These are phyloP conservation scores for Candida sithepensis DNA, from an alignment of 805 yeast species.

Conservation along the genomic window DNA sequence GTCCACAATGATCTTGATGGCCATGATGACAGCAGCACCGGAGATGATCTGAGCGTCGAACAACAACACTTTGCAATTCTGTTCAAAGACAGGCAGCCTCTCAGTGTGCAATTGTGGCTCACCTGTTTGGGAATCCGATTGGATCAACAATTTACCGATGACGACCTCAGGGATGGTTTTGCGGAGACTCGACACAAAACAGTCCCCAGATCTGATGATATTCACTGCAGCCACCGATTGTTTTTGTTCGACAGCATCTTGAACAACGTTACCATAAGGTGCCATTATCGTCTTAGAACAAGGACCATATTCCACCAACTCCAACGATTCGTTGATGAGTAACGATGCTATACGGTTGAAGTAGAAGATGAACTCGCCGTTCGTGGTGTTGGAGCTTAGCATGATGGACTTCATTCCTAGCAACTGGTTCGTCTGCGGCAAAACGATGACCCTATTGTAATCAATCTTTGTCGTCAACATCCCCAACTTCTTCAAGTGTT, in stretches of 20 bases:
- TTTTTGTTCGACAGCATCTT: constrained; percentile 30
- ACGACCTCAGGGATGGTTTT: constrained; percentile 73
- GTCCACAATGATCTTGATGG: constrained; percentile 80
- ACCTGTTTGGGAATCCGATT: constrained; percentile 84
- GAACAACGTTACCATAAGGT: constrained; percentile 33
- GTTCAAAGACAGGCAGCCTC: constrained; percentile 49
- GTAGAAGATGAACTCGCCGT: constrained; percentile 81
- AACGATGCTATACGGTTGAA: constrained; percentile 79
- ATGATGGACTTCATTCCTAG: constrained; percentile 69
- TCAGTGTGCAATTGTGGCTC: constrained; percentile 92
- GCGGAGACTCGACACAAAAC: constrained; percentile 76
- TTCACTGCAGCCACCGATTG: constrained; percentile 68
- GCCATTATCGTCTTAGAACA: constrained; percentile 31
- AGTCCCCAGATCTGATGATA: constrained; percentile 88
- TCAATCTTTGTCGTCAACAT: constrained; percentile 31
- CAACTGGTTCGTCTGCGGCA: constrained; percentile 61
- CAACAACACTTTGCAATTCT: constrained; percentile 49
- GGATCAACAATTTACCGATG: constrained; percentile 82
- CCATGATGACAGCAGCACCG: constrained; percentile 95
- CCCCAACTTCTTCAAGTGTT: constrained; percentile 59
- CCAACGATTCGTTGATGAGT: constrained; percentile 66
- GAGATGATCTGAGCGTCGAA: constrained; percentile 87
- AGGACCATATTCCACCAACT: constrained; percentile 42
- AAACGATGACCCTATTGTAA: constrained; percentile 32
- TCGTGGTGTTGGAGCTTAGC: constrained; percentile 46